Evolutionary conservation across 345 rosid genomes (phyloP).

Genomic region (Kernera saxatilis): DNA sequence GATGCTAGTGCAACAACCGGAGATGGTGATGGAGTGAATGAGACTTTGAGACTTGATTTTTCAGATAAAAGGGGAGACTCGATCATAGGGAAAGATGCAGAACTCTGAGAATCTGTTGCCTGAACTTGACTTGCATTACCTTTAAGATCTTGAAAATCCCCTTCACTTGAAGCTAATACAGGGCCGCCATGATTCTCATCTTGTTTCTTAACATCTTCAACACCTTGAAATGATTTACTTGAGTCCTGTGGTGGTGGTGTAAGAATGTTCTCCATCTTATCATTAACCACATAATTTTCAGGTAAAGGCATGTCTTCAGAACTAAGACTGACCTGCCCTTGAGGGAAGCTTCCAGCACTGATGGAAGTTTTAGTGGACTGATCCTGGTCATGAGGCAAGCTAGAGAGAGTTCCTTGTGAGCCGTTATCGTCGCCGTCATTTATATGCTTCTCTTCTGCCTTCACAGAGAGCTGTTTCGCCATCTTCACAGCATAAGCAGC

Average conservation of each 20-base stretch:
- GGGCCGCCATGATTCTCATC: slow-evolving; percentile 46
- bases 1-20: slow-evolving; percentile 79
- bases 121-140: slow-evolving; percentile 36
- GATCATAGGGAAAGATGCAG: slow-evolving; percentile 45
- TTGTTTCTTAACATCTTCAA: slow-evolving; percentile 39
- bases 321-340: slow-evolving; percentile 76
- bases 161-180: slow-evolving; percentile 53
- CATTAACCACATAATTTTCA: slow-evolving; percentile 39
- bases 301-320: slow-evolving; percentile 62
- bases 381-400: slow-evolving; percentile 81
- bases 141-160: slow-evolving; percentile 36
- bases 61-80: slow-evolving; percentile 86
- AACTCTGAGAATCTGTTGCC: slow-evolving; percentile 59
- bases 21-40: slow-evolving; percentile 52
- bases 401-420: slow-evolving; percentile 75
- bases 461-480: slow-evolving; percentile 72
- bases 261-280: slow-evolving; percentile 42
- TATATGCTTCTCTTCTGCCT: slow-evolving; percentile 70
- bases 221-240: slow-evolving; percentile 43
- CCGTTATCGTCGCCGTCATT: slow-evolving; percentile 75
- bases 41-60: slow-evolving; percentile 58
- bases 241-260: slow-evolving; percentile 43
- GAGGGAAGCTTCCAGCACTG: slow-evolving; percentile 87
- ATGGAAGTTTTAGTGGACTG: slow-evolving; percentile 80
- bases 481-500: slow-evolving; percentile 83